These are phyloP conservation scores for Eutrema heterophyllum DNA, from an alignment of 345 rosid species.

Conservation along the genomic window DNA sequence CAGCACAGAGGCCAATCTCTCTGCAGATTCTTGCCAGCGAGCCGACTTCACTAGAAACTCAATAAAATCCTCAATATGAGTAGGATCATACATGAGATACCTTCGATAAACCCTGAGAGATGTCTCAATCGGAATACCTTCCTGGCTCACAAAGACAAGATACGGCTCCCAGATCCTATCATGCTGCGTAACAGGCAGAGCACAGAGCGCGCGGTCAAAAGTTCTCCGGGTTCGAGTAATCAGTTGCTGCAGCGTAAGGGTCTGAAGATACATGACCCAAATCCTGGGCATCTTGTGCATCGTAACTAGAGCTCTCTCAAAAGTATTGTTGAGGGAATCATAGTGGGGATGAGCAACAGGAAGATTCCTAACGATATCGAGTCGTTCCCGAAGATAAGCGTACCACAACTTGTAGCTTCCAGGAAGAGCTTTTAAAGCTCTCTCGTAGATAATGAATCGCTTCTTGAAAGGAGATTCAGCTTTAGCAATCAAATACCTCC, in stretches of 20 bases:
- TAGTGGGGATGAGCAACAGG: slow-evolving; percentile 64
- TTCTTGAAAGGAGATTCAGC: slow-evolving; percentile 67
- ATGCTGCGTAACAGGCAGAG: slow-evolving; percentile 85
- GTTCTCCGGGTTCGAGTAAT: slow-evolving; percentile 55
- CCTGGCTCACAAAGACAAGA: slow-evolving; percentile 79
- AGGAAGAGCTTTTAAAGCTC: slow-evolving; percentile 81
- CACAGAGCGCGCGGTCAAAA: slow-evolving; percentile 83
- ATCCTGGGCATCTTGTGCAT: slow-evolving; percentile 97
- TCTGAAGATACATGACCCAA: slow-evolving; percentile 80
- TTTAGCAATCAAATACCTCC: slow-evolving; percentile 80
- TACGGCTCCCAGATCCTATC: slow-evolving; percentile 92
- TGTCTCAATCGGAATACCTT: slow-evolving; percentile 87
- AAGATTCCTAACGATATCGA: slow-evolving; percentile 60
- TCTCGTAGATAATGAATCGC: slow-evolving; percentile 71
- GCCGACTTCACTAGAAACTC: slow-evolving; percentile 79
- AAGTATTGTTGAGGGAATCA: slow-evolving; percentile 78
- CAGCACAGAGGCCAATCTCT: slow-evolving; percentile 82
- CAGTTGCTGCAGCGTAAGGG: slow-evolving; percentile 55
- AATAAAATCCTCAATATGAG: slow-evolving; percentile 82
- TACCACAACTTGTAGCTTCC: slow-evolving; percentile 92
- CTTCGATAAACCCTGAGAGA: slow-evolving; percentile 86
- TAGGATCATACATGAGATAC: slow-evolving; percentile 92
- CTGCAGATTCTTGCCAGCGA: slow-evolving; percentile 91
- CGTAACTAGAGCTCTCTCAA: slow-evolving; percentile 80
- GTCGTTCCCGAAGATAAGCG: slow-evolving; percentile 79